A percentile compares a stretch with the other conserved stretches of the same genome.
Evolutionary conservation across 2,329 filamentous ascomycete genomes (phyloP).

Genomic region (Fusarium pseudograminearum): DNA sequence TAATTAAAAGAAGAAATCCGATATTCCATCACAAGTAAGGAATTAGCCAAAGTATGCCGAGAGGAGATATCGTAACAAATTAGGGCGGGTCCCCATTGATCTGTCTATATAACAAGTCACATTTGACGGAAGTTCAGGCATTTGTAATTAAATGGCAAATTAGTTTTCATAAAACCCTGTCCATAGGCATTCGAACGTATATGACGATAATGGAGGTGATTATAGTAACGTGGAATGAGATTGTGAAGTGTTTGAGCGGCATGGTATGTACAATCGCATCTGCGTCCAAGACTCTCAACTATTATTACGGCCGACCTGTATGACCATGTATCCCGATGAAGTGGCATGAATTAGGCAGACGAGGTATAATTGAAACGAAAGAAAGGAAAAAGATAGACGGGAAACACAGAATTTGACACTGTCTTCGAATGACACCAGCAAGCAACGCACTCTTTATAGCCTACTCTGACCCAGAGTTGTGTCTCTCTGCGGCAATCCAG

Average conservation of each 20-base stretch:
- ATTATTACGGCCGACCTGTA: not conserved
- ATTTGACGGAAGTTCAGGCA: too few species aligned
- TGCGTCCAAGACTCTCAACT: not conserved
- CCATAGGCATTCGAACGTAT: not conserved
- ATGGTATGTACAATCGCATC: not conserved
- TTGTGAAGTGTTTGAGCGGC: not conserved
- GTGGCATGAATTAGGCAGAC: not conserved
- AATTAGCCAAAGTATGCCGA: too few species aligned
- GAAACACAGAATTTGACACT: too few species aligned
- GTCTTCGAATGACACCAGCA: not conserved
- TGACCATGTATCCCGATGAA: not conserved
- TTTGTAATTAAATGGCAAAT: not conserved
- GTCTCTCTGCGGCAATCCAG: too few species aligned
- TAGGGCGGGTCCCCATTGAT: not conserved
- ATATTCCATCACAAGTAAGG: too few species aligned
- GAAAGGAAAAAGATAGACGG: not conserved
- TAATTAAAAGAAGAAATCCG: too few species aligned
- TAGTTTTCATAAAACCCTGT: too few species aligned
- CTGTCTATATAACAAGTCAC: too few species aligned
- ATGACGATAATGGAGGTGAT: not conserved
- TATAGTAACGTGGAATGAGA: fast-evolving
- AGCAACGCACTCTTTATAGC: not conserved
- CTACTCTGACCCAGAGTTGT: not conserved
- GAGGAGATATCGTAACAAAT: not conserved
- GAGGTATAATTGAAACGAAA: too few species aligned